Evolutionary conservation across 495 filamentous ascomycete genomes (phyloP), one percentile per base, ranked within the genome.

Genomic region (Cudoniella acicularis): DNA sequence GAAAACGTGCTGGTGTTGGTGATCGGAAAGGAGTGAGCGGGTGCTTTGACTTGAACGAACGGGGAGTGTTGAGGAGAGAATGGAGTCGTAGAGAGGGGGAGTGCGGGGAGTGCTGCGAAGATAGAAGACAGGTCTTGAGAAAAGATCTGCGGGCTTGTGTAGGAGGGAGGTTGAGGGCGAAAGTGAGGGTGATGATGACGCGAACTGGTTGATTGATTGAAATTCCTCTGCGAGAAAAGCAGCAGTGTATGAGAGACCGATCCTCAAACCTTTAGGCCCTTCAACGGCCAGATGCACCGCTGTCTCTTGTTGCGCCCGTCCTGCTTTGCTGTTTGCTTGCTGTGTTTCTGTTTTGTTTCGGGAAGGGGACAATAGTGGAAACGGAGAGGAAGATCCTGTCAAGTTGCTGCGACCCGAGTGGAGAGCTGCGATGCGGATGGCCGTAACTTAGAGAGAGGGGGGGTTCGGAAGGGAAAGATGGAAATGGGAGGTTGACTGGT

Each of bases 1-100:
- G 86, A 91, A 91, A 90, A 91, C 86, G 83, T 87, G 90, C 87
- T 88, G 89, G 89, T 93, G 88, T 75, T 66, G 57, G 56, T 66
- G 61, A 67, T 70, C 70, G 68, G 56, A 64, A 53, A 59, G 56
- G 59, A 63, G 66, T 61, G 64, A 52, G 63, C 55, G 64, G 63
- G 63, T 68, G 65, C 61, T 65, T 61, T 59, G 57, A 60, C 47
- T 65, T 61, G 61, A 59, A 60, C 47, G 61, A 59, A 60, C 47
- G 56, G 57, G 61, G 52, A 59, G 49, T 56, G 57, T 48, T 65
- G 62, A 58, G 57, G 62, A 64, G 55, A 62, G 61, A 64, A 60
- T 46, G 25, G 46, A 51, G 50, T 56, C 55, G 50, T 67, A 46
- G 41, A 43, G 30, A 45, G 62, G 64, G 52, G 58, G 61, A 52